phyloP scores from a whole-genome alignment of 192 early-diverging fungal species.

The Coemansia sp. region DNA sequence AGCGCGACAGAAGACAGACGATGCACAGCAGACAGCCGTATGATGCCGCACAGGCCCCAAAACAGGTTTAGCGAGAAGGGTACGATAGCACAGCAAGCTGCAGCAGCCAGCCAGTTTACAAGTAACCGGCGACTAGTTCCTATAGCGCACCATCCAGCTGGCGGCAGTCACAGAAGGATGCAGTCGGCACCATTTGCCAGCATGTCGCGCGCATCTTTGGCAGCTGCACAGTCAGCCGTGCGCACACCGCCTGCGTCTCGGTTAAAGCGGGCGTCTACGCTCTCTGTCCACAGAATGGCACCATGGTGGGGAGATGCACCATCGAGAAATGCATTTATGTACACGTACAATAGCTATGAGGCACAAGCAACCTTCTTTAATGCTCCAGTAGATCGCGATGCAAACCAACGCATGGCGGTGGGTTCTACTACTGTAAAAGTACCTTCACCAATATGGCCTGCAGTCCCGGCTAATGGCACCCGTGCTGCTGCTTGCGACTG shows the following conservation, averaged over 20 bases:
- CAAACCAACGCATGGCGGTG: background rate
- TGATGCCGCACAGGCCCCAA: too few species aligned
- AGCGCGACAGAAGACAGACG: too few species aligned
- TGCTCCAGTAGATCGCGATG: background rate
- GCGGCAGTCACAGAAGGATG: constrained; percentile 10
- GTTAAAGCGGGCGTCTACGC: constrained; percentile 25
- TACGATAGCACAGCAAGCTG: too few species aligned
- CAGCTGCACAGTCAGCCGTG: background rate
- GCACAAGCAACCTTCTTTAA: background rate
- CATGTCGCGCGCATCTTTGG: background rate
- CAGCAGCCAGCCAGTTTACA: too few species aligned
- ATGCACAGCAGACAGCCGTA: too few species aligned
- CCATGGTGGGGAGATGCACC: constrained; percentile 30
- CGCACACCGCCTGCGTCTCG: background rate
- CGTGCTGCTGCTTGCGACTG: too few species aligned
- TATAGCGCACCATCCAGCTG: background rate
- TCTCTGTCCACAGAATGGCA: constrained; percentile 8
- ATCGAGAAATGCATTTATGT: constrained; percentile 6
- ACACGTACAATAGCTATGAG: background rate
- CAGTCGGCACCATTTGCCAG: constrained; percentile 16
- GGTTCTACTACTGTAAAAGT: background rate
- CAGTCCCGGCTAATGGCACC: too few species aligned
- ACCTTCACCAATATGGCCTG: background rate
- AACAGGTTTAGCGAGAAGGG: too few species aligned
- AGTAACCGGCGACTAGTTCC: too few species aligned